A percentile compares a stretch with the other conserved stretches of the same genome.
Conservation (phyloP, 192 early-diverging fungal species). For the Irineochytrium annulatum region DNA sequence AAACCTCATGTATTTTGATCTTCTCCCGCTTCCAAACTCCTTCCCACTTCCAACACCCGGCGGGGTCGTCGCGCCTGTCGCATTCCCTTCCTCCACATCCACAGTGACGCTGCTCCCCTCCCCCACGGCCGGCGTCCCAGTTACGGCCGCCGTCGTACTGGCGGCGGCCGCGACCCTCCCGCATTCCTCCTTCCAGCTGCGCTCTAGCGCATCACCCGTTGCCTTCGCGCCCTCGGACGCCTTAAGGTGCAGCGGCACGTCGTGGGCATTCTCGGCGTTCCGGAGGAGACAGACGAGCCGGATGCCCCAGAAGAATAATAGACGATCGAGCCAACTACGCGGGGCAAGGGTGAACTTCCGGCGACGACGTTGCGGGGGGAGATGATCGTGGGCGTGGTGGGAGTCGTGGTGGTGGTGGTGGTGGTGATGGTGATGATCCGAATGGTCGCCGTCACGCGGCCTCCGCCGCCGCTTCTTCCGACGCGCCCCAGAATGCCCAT, state of each 20-base stretch:
- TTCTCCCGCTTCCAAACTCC: too few species aligned
- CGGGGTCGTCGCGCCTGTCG: background rate
- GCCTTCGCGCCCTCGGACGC: conserved; percentile 50
- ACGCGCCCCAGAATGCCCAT: too few species aligned
- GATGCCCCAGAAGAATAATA: conserved; percentile 65
- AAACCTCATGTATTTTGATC: too few species aligned
- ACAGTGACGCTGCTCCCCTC: background rate
- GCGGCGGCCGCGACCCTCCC: conserved; percentile 12
- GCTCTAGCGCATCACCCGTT: conserved; percentile 50
- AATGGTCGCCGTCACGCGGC: background rate
- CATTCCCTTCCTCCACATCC: background rate
- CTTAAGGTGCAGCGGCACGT: conserved; percentile 50
- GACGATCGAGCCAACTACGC: conserved; percentile 45
- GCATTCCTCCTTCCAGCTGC: conserved; percentile 48
- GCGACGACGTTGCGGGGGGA: conserved; percentile 10
- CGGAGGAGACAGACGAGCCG: conserved; percentile 32
- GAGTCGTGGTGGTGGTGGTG: background rate
- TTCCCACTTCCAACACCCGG: background rate
- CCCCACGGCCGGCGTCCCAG: background rate
- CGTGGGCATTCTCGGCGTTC: conserved; percentile 29
- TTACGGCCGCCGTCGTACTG: background rate
- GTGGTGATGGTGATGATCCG: background rate
- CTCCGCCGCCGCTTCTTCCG: background rate
- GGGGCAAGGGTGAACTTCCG: conserved; percentile 37
- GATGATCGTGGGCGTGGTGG: background rate